Percentiles rank a stretch among this genome's conserved stretches.
Conservation (phyloP, 140 eudicot genomes). For the Anethum foeniculum region DNA sequence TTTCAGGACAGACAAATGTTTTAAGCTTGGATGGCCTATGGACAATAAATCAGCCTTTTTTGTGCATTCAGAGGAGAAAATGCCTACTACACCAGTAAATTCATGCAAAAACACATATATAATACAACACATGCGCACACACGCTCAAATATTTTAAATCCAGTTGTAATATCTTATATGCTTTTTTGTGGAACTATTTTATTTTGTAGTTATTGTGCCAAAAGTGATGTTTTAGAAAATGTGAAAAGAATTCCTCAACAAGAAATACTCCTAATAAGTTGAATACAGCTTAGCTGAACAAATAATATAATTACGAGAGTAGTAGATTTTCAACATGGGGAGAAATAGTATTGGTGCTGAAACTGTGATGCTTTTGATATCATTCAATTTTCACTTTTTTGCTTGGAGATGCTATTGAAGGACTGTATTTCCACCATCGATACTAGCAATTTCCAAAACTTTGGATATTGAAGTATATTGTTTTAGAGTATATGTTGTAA, state of each 20-base stretch:
- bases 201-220: not conserved
- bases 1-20: constrained; percentile 75
- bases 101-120: not conserved
- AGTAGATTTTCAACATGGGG: not conserved
- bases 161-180: not conserved
- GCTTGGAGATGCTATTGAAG: not conserved
- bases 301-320: not conserved
- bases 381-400: not conserved
- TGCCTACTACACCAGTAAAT: constrained; percentile 35
- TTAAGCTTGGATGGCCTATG: constrained; percentile 93
- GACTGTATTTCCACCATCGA: not conserved
- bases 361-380: not conserved
- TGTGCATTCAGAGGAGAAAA: constrained; percentile 45
- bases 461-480: not conserved
- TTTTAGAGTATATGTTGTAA: not conserved
- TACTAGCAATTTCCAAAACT: not conserved
- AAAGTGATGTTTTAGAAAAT: not conserved
- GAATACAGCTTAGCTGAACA: not conserved
- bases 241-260: not conserved
- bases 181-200: not conserved
- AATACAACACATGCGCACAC: not conserved
- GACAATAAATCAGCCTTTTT: constrained; percentile 74
- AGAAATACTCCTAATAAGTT: not conserved
- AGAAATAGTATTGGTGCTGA: not conserved
- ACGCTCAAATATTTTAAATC: not conserved